A percentile compares a stretch with the other conserved stretches of the same genome.
These are phyloP conservation scores for Tripidium arundinaceum DNA, from an alignment of 202 grass and related monocot genomes.

Conservation along the genomic window DNA sequence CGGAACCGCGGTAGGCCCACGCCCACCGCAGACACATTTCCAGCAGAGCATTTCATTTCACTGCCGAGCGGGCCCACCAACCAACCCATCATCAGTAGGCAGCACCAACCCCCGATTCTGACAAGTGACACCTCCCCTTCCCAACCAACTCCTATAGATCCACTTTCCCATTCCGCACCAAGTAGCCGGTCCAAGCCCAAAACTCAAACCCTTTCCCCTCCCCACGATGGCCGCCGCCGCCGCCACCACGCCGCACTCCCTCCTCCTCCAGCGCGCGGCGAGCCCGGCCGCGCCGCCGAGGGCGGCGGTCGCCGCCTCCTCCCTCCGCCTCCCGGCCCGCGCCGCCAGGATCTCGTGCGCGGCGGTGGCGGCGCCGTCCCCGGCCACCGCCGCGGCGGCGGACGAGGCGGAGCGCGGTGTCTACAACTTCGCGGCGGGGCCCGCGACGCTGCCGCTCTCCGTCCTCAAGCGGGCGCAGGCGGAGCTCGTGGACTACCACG, in stretches of 20 bases:
- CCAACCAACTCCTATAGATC: background rate
- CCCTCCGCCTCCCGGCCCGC: constrained; percentile 12
- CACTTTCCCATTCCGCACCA: background rate
- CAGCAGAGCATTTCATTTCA: too few relatives aligned
- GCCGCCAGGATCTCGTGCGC: constrained; percentile 51
- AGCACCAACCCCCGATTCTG: constrained; percentile 34
- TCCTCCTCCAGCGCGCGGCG: constrained; percentile 34
- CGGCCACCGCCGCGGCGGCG: constrained; percentile 23
- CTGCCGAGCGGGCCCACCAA: background rate
- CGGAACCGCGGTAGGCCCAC: too few relatives aligned
- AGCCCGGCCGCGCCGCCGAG: background rate
- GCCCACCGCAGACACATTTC: too few relatives aligned
- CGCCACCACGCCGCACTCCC: constrained; percentile 25
- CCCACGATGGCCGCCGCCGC: constrained; percentile 29
- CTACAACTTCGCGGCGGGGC: constrained; percentile 93
- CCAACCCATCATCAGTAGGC: background rate
- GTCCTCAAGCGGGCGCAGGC: constrained; percentile 72
- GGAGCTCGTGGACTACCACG: constrained; percentile 91
- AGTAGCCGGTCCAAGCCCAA: constrained; percentile 32
- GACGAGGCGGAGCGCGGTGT: constrained; percentile 41
- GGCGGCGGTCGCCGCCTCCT: background rate
- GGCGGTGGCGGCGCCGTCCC: constrained; percentile 32
- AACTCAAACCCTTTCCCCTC: background rate
- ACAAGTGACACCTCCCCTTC: background rate
- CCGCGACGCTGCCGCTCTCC: constrained; percentile 67